Evolutionary conservation across 2,329 filamentous ascomycete species (phyloP), one percentile per base, ranked within the genome.

Genomic region (Alternaria sp.): DNA sequence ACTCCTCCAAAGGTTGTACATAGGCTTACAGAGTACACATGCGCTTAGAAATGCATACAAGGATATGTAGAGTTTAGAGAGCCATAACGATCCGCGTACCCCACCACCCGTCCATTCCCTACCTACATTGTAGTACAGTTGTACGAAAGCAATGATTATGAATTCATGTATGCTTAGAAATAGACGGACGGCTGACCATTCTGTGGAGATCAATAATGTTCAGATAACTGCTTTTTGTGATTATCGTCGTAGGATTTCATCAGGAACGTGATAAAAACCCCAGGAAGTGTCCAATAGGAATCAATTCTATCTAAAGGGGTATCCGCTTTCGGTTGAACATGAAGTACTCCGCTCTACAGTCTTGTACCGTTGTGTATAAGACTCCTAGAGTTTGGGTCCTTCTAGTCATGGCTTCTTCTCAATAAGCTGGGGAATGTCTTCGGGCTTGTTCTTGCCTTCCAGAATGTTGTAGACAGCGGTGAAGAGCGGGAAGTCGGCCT

Each of bases 401-500:
- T 36, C 16, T n/a, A 22, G 38, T 41, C 50, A 63, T 57, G 71
- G 36, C 66, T 75, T 77, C n/a, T 72, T 70, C 71, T 81, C 81
- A 55, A 82, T 79, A 50, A 95, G 83, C 58, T 85, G 83, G 25
- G 93, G 92, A 71, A 97, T 93, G 70, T 97, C 91, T 65, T 94
- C 88, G 18, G 94, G 90, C 67, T 89, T 88, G 70, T 89, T 88
- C 67, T 87, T 89, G 63, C 92, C 92, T 70, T 92, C 86, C 46
- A 97, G 81, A 70, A 97, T 94, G 67, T 89, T 83, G 74, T 92
- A 89, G 52, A 98, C 94, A 1, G 93, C 92, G 9, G 93, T 97
- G 78, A 99, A 96, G 6, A 99, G 83, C 20, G 95, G 95, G 78
- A 97, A 99, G 53, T 97, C 90, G 32, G 87, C 83, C 81, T 96